Percentiles rank a stretch among this genome's conserved stretches.
Evolutionary conservation across 805 yeast species (phyloP).

Genomic region (Clavispora carvajalis): DNA sequence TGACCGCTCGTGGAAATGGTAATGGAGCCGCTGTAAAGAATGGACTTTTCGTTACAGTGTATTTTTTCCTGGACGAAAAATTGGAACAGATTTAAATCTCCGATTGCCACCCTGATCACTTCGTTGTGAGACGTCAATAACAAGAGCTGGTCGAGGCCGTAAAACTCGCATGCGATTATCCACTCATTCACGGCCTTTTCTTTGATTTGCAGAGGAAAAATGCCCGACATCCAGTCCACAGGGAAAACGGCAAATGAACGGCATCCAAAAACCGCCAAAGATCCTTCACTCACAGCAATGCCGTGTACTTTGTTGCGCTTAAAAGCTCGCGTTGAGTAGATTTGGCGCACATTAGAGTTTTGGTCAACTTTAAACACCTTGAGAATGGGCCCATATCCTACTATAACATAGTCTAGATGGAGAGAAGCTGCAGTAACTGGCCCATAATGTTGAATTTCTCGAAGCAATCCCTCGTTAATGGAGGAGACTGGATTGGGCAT

Average conservation of each 20-base stretch:
- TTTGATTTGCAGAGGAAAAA: conserved; percentile 8
- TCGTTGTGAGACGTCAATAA: conserved; percentile 79
- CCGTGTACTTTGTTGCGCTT: conserved; percentile 78
- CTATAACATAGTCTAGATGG: conserved; percentile 37
- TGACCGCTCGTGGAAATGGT: conserved; percentile 36
- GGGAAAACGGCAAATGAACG: conserved; percentile 51
- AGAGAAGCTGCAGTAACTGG: conserved; percentile 64
- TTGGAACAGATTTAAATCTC: conserved; percentile 21
- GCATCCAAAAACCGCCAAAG: conserved; percentile 59
- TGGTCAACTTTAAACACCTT: conserved; percentile 45
- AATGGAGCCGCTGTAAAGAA: conserved; percentile 82
- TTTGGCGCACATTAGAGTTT: conserved; percentile 22
- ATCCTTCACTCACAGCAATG: conserved; percentile 37
- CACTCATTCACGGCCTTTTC: conserved; percentile 69
- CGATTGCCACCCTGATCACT: conserved; percentile 35
- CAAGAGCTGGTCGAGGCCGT: conserved; percentile 30
- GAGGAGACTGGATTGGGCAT: conserved; percentile 14
- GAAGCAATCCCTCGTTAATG: conserved; percentile 14
- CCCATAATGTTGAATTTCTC: conserved; percentile 43
- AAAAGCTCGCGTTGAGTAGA: conserved; percentile 46
- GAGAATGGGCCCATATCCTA: conserved; percentile 70
- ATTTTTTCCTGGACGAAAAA: conserved; percentile 24
- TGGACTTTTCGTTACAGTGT: conserved; percentile 66
- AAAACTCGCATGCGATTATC: conserved; percentile 62
- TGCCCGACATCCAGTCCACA: background rate